Conservation (phyloP, 1,284 basidiomycete genomes). For the Hymenochaete sp. region DNA sequence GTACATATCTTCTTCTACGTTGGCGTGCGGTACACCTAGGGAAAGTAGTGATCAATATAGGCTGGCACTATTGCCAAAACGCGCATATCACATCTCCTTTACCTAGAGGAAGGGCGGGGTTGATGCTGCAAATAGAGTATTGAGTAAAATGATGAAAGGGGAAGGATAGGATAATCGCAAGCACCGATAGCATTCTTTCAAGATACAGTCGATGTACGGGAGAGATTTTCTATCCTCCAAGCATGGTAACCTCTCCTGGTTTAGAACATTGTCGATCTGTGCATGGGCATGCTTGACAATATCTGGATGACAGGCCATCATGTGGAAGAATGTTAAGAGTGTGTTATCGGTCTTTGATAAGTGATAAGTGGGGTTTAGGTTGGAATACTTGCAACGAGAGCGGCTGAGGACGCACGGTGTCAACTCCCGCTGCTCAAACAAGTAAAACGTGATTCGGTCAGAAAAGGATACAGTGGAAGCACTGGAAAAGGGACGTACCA, state of each 20-base stretch:
- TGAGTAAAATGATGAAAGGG: neutral
- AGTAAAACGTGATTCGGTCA: neutral
- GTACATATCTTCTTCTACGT: slow-evolving; percentile 11
- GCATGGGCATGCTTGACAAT: slow-evolving; percentile 21
- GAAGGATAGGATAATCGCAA: neutral
- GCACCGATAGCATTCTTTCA: slow-evolving; percentile 26
- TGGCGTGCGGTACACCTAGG: slow-evolving; percentile 11
- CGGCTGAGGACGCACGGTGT: slow-evolving; percentile 5
- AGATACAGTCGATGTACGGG: slow-evolving; percentile 25
- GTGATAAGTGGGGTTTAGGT: neutral
- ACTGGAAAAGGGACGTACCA: slow-evolving; percentile 6
- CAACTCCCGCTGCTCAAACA: slow-evolving; percentile 5
- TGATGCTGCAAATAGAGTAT: slow-evolving; percentile 2
- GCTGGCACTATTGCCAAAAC: neutral
- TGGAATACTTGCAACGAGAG: neutral
- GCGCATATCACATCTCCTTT: neutral
- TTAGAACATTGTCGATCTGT: slow-evolving; percentile 26
- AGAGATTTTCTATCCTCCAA: slow-evolving; percentile 22
- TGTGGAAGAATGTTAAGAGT: slow-evolving; percentile 23
- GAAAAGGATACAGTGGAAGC: neutral
- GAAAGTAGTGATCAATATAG: neutral
- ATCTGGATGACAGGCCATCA: slow-evolving; percentile 24
- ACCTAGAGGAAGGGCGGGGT: slow-evolving; percentile 14
- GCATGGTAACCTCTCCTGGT: slow-evolving; percentile 22
- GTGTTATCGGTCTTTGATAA: slow-evolving; percentile 15